Base-by-base conservation (phyloP, 2,329 filamentous ascomycete species). In the Colletotrichum endophyticum region DNA sequence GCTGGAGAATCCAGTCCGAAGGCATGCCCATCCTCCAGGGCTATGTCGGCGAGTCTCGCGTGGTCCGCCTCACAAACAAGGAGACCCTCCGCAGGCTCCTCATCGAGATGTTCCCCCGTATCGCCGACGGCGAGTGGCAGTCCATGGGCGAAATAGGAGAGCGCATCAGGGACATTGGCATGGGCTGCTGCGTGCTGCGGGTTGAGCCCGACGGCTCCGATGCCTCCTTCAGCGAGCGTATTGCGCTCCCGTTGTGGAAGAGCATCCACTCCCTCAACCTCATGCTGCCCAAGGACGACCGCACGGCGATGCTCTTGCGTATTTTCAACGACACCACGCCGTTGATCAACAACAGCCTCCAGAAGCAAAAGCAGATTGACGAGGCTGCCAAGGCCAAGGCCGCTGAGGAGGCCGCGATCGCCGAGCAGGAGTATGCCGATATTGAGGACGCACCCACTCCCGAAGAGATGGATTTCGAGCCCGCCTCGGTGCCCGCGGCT, bases 211-310 rank as follows among this genome's bases (percentile, higher is more conserved):
- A 92, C 72, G 93, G 92, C 53, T 87, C 84, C n/a, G 88, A 91
- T 75, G 84, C 87, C 11, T 88, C 90, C 62, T 93, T 93, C 77
- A 84, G 86, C 28, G 96, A 99, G 87, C 89, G 92, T 30, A 95
- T 98, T 92, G 95, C 96, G 2, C 90, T 99, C 22, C 97, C 97
- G 5, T 88, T 99, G 32, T 99, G 97, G 97, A 94, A 98, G 86
- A 98, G 96, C 83, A 91, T 98, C 77, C 93, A 96, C 80, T 96
- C 94, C 25, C 89, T 99, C 75, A 99, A 99, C 84, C 91, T 99
- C 70, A 99, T 99, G 97, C 89, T 99, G 82, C 96, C 97, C 66
- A 99, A 99, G 88, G 97, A 99, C 84, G 97, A 99, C 79, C 92
- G 97, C 19, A 94, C 93, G 28, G 97, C 97, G 1, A 98, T 99